Conservation (phyloP, 1,139 yeast species). For the Kurtzmaniella quercitrusa region DNA sequence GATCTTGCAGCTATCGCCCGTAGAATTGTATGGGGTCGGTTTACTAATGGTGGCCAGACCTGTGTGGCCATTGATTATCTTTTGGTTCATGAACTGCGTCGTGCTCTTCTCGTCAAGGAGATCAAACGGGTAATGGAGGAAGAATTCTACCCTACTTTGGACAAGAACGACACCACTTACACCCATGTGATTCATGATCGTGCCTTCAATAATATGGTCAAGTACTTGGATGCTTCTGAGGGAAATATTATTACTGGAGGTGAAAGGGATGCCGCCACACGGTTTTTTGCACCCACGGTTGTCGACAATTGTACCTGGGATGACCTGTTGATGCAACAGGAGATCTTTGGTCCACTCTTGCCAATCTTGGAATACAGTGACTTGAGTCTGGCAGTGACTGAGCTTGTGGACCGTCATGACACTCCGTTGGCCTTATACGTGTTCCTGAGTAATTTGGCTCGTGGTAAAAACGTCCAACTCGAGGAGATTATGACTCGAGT, state of each 20-base stretch:
- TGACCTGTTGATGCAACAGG: slow-evolving; percentile 72
- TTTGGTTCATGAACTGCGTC: slow-evolving; percentile 55
- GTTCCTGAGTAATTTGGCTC: slow-evolving; percentile 47
- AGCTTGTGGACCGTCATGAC: slow-evolving; percentile 55
- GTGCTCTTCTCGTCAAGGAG: slow-evolving; percentile 48
- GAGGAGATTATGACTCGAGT: slow-evolving; percentile 48
- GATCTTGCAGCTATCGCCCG: slow-evolving; percentile 54
- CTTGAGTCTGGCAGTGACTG: slow-evolving; percentile 43
- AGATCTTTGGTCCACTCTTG: slow-evolving; percentile 81
- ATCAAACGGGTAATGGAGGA: slow-evolving; percentile 39
- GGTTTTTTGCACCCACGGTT: slow-evolving; percentile 72
- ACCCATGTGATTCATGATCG: slow-evolving; percentile 64
- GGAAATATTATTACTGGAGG: slow-evolving; percentile 66
- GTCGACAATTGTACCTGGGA: slow-evolving; percentile 56
- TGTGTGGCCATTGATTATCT: slow-evolving; percentile 88
- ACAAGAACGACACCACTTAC: slow-evolving; percentile 27
- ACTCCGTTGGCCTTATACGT: slow-evolving; percentile 87
- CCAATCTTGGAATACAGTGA: slow-evolving; percentile 62
- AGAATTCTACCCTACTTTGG: slow-evolving; percentile 42
- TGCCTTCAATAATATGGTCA: slow-evolving; percentile 50
- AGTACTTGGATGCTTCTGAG: slow-evolving; percentile 45
- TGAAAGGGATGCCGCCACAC: slow-evolving; percentile 34
- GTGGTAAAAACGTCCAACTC: slow-evolving; percentile 42
- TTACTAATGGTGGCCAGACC: slow-evolving; percentile 82
- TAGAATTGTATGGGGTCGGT: slow-evolving; percentile 75